Percentiles rank a stretch among this genome's conserved stretches.
These are phyloP conservation scores for Ceriops decandra DNA, from an alignment of 345 rosid species.

Conservation along the genomic window DNA sequence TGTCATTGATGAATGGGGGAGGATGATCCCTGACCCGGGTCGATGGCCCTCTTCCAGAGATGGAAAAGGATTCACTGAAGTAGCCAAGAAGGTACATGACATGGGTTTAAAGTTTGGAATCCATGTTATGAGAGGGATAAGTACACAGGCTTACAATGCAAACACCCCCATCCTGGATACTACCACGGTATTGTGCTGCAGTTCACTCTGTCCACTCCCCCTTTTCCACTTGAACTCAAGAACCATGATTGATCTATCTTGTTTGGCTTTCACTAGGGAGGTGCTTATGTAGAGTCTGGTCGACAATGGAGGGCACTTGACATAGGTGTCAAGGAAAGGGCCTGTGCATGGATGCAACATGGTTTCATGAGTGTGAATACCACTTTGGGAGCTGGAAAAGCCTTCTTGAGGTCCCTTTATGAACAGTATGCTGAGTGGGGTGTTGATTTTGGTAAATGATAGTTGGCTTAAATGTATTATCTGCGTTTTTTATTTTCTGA, in stretches of 20 bases:
- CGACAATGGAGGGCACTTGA: constrained; percentile 67
- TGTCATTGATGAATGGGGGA: constrained; percentile 96
- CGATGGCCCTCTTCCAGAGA: constrained; percentile 92
- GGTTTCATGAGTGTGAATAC: constrained; percentile 93
- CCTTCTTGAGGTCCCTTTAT: constrained; percentile 84
- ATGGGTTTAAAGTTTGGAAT: constrained; percentile 95
- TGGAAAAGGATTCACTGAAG: constrained; percentile 76
- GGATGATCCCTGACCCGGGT: constrained; percentile 68
- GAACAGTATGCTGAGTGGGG: constrained; percentile 89
- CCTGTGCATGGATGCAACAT: constrained; percentile 87
- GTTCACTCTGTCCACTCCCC: too few relatives aligned
- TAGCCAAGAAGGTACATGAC: constrained; percentile 66
- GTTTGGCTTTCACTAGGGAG: constrained; percentile 45
- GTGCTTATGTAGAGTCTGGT: constrained; percentile 55
- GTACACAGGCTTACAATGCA: constrained; percentile 80
- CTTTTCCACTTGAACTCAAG: neutral
- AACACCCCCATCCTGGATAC: constrained; percentile 69
- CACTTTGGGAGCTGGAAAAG: constrained; percentile 66
- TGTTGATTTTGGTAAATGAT: constrained; percentile 74
- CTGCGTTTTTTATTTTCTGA: neutral
- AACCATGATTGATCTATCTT: constrained; percentile 5
- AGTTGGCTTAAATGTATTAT: neutral
- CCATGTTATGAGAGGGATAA: constrained; percentile 92
- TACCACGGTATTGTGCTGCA: constrained; percentile 36
- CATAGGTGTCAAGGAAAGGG: constrained; percentile 73